Percentiles rank a stretch among this genome's conserved stretches.
Evolutionary conservation across 2,329 filamentous ascomycete genomes (phyloP).

Genomic region (Simplicillium sp.): DNA sequence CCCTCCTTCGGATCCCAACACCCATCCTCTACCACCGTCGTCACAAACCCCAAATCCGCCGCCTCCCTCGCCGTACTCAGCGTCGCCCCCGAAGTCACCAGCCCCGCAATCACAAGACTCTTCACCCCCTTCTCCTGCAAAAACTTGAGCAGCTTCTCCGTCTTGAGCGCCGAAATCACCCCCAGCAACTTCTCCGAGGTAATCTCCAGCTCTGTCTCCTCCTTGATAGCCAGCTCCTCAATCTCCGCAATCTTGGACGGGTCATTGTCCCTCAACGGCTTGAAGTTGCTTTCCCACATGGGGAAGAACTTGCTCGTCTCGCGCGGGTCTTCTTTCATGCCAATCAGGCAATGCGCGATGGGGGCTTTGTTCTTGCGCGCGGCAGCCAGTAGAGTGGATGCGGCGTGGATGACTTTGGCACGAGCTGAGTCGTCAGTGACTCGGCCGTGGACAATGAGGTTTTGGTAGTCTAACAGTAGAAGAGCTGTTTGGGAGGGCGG

Average conservation of each 20-base stretch:
- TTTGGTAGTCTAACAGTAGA: slow-evolving; percentile 2
- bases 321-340: not conserved
- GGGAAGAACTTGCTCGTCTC: not conserved
- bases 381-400: not conserved
- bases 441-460: not conserved
- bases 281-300: not conserved
- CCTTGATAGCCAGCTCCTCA: not conserved
- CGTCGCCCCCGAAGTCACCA: slow-evolving; percentile 1
- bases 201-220: not conserved
- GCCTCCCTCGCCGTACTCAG: slow-evolving; percentile 3
- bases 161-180: slow-evolving; percentile 1
- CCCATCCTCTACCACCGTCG: not conserved
- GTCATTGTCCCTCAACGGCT: not conserved
- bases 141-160: not conserved
- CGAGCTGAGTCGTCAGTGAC: not conserved
- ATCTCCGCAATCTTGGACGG: not conserved
- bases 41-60: slow-evolving; percentile 1
- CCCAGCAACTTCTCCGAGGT: not conserved
- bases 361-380: slow-evolving; percentile 1
- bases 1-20: slow-evolving; percentile 1
- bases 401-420: not conserved
- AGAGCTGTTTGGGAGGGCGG: not conserved
- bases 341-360: slow-evolving; percentile 1
- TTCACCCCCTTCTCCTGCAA: not conserved
- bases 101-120: not conserved